Percentiles rank a stretch among this genome's conserved stretches.
These are phyloP conservation scores for Arthroderma sp. DNA, from an alignment of 2,329 filamentous ascomycete genomes.

Conservation along the genomic window DNA sequence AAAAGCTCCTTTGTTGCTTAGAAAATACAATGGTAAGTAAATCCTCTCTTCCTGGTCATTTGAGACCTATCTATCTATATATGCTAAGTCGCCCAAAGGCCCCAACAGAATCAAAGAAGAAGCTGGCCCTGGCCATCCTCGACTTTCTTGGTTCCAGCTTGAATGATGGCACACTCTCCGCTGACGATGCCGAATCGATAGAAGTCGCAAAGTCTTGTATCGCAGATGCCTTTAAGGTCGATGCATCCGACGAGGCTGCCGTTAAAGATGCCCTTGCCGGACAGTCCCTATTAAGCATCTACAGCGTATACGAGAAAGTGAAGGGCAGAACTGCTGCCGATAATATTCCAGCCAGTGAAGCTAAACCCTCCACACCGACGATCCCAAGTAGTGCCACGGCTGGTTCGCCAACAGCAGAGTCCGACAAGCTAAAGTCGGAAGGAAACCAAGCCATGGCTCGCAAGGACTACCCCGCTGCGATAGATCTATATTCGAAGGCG, in stretches of 20 bases:
- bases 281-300: slow-evolving; percentile 82
- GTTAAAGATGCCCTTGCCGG: slow-evolving; percentile 65
- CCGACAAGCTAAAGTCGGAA: slow-evolving; percentile 75
- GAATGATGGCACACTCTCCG: slow-evolving; percentile 72
- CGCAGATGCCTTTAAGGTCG: slow-evolving; percentile 86
- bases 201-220: slow-evolving; percentile 94
- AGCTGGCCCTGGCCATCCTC: slow-evolving; percentile 91
- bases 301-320: slow-evolving; percentile 90
- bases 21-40: too few species aligned
- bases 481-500: slow-evolving; percentile 78
- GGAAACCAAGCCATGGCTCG: slow-evolving; percentile 91
- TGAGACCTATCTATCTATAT: neutral
- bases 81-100: slow-evolving; percentile 17
- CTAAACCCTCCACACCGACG: slow-evolving; percentile 28
- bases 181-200: slow-evolving; percentile 84
- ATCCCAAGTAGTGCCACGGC: slow-evolving; percentile 16
- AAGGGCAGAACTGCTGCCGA: slow-evolving; percentile 49
- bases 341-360: slow-evolving; percentile 27
- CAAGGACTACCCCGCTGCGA: slow-evolving; percentile 75
- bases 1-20: too few species aligned
- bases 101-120: slow-evolving; percentile 52
- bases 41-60: too few species aligned
- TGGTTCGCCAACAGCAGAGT: slow-evolving; percentile 37
- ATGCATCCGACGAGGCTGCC: slow-evolving; percentile 61
- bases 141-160: slow-evolving; percentile 80